Evolutionary conservation across 1,139 yeast species (phyloP).

Genomic region (Hyphopichia pseudoburtonii): DNA sequence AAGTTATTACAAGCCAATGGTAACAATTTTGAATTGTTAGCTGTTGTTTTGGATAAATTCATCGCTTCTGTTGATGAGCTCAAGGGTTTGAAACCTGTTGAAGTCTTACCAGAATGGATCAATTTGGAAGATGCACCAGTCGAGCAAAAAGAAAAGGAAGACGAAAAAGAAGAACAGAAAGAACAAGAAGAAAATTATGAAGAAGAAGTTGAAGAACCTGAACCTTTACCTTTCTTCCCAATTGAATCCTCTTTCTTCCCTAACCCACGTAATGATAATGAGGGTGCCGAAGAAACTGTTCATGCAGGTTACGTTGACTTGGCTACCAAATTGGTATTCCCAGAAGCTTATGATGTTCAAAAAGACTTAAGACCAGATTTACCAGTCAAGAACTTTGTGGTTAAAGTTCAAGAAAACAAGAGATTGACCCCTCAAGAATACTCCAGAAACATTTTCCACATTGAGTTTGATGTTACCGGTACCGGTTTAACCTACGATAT

Average conservation of each 20-base stretch:
- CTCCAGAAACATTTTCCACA: slow-evolving; percentile 94
- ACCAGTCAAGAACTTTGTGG: slow-evolving; percentile 81
- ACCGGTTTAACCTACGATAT: slow-evolving; percentile 90
- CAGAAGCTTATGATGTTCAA: slow-evolving; percentile 67
- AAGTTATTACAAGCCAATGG: slow-evolving; percentile 81
- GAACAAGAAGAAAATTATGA: slow-evolving; percentile 18
- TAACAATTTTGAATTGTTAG: slow-evolving; percentile 77
- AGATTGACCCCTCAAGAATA: slow-evolving; percentile 91
- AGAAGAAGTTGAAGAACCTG: slow-evolving; percentile 26
- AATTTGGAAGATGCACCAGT: slow-evolving; percentile 25
- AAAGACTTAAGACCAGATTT: slow-evolving; percentile 81
- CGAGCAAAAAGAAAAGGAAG: slow-evolving; percentile 17
- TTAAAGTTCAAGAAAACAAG: slow-evolving; percentile 87
- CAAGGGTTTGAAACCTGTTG: slow-evolving; percentile 45
- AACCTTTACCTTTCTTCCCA: slow-evolving; percentile 51
- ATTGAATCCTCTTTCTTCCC: slow-evolving; percentile 60
- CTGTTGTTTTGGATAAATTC: slow-evolving; percentile 75
- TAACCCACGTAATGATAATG: slow-evolving; percentile 46
- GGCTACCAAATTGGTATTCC: slow-evolving; percentile 73
- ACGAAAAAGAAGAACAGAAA: slow-evolving; percentile 12
- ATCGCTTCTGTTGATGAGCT: slow-evolving; percentile 52
- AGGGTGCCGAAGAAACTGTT: slow-evolving; percentile 34
- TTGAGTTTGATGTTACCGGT: slow-evolving; percentile 88
- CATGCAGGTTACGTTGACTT: slow-evolving; percentile 50
- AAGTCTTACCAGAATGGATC: slow-evolving; percentile 46